Base-by-base conservation (phyloP, 495 filamentous ascomycete species). In the Podospora appendiculata region DNA sequence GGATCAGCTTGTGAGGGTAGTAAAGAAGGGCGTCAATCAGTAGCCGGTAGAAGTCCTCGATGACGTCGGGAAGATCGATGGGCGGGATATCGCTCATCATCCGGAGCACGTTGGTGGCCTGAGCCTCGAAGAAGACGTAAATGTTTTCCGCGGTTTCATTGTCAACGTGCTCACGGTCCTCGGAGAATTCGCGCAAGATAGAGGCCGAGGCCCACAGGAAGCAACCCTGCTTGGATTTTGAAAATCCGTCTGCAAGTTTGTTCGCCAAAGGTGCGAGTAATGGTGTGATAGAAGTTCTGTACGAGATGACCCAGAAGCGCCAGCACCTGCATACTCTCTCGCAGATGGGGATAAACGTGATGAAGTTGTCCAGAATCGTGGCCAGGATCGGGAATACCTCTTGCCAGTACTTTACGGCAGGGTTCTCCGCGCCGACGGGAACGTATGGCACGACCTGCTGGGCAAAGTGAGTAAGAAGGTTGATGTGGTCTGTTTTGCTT, bases 21-120 rank as follows among this genome's bases (percentile, higher is more conserved):
- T 90, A 99, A 54, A 95, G 84, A 14, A 96, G 77, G 17, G 90
- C 90, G 69, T 97, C 91, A 11, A 86, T 83, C 5, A 89, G 81
- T 12, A 99, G 80, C 32, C 93, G 89, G 77, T 93, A 99, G 72
- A 96, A 99, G 64, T 99, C 93, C 70, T 99, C 93, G 60, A 96
- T 97, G 49, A 99, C 90, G 70, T 99, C 93, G 9, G 94, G 91
- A 10, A 97, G 76, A 57, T 96, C 90, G 60, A 85, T 80, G 10
- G 94, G 89, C 13, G 85, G 80, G 12, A 96, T 65, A 58, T 92
- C 87, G 70, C 89, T 96, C 70, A 99, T 77, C 56, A 88, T 85
- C 18, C 87, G 83, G 47, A 99, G 78, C 71, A 97, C 95, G 33
- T 81, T 87, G 17, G 85, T 81, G 7, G 88, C 84, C 68, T 99